These are phyloP conservation scores for Blastocystis hominis DNA, from an alignment of 352 stramenopile species.

Conservation along the genomic window DNA sequence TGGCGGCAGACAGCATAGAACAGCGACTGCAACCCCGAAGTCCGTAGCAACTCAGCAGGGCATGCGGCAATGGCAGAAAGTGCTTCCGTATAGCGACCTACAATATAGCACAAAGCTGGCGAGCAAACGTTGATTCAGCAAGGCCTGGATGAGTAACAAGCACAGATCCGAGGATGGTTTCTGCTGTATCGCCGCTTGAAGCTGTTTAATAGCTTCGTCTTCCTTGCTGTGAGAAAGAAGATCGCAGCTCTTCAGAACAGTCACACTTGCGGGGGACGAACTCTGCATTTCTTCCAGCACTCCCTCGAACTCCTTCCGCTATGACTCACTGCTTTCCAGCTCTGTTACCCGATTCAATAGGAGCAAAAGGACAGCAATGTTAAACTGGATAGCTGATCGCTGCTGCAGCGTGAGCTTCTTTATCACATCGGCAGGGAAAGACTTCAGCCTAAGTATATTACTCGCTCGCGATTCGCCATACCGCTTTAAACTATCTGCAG, in stretches of 20 bases:
- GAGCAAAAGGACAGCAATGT: constrained; percentile 9
- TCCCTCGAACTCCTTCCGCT: constrained; percentile 24
- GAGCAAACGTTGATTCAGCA: not conserved
- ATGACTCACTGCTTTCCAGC: not conserved
- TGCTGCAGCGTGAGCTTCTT: not conserved
- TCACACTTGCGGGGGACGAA: not conserved
- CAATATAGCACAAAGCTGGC: not conserved
- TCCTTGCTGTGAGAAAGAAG: constrained; percentile 4
- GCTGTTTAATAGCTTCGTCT: not conserved
- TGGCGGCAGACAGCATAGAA: constrained; percentile 40
- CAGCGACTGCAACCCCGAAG: not conserved
- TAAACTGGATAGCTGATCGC: not conserved
- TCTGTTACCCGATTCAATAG: constrained; percentile 11
- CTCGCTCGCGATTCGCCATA: not conserved
- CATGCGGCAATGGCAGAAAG: not conserved
- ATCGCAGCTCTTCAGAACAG: not conserved
- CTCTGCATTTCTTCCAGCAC: not conserved
- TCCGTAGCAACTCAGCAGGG: not conserved
- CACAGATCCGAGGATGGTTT: not conserved
- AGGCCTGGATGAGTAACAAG: constrained; percentile 3
- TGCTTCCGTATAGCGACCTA: not conserved
- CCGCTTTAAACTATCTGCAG: constrained; percentile 1
- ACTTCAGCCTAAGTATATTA: not conserved
- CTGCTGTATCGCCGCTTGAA: not conserved
- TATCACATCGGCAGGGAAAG: constrained; percentile 1